Base-by-base conservation (phyloP, 148 eudicot species). In the Cornus florida region DNA sequence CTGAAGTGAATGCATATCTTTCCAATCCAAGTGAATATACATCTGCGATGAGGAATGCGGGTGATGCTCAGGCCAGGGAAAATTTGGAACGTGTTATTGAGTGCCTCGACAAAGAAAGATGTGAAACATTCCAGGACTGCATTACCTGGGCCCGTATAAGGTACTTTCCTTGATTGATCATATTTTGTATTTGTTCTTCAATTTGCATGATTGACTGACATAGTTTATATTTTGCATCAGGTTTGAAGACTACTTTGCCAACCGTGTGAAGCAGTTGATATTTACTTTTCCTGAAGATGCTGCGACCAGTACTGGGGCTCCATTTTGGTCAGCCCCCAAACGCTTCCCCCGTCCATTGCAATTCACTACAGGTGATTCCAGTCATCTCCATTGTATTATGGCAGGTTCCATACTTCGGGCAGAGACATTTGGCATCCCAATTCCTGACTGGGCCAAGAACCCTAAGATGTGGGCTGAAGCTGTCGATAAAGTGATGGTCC, bases 261-360 rank as follows among this genome's bases (percentile, higher is more conserved):
- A 87, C 86, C 92, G 96, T 53, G 94, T 93, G 71, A 95, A 95
- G 78, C 98, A 95, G 82, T 84, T 95, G 82, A 89, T 87, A 31
- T 95, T 83, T 82, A 93, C 97, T 66, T 93, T 93, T 73, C 98
- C 98, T 20, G 98, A 95, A 84, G 93, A 95, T 83, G 96, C 97
- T 80, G 82, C 83, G 53, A 95, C 97, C 64, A 95, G 97, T 84
- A 91, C 88, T 48, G 98, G 97, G 56, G 91, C 91, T 65, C 97
- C 96, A 71, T 95, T 95, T 79, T 95, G 98, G 98, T 95, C 98
- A 23, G 97, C 98, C 72, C 96, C 98, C 1, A 95, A 95, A 86
- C 91, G 97, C 43, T 94, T 91, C 72, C 98, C 98, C 72, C 89
- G 81, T 43, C 92, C 98, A 2, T 68, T 94, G 84, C 89, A 86